phyloP scores from a whole-genome alignment of 306 rosid genomes.

The Prunus armeniaca region DNA sequence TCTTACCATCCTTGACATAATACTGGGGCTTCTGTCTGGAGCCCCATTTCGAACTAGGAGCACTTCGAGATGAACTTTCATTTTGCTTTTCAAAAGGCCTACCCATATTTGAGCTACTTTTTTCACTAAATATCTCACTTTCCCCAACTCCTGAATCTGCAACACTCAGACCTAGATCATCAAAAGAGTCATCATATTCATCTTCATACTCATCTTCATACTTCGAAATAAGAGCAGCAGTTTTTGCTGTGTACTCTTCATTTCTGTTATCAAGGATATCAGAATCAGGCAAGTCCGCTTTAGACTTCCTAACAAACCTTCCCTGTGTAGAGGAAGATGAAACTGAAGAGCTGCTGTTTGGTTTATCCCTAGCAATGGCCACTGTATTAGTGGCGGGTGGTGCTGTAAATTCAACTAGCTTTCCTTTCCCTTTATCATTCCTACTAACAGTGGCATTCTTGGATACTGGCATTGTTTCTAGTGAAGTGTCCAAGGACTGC shows the following conservation, averaged over 20 bases:
- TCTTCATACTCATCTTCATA: constrained; percentile 76
- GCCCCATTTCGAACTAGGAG: constrained; percentile 77
- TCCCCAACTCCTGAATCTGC: constrained; percentile 77
- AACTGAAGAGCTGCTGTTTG: constrained; percentile 35
- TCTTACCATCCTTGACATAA: constrained; percentile 96
- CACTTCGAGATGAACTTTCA: constrained; percentile 42
- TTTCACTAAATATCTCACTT: constrained; percentile 42
- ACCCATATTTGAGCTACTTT: constrained; percentile 32
- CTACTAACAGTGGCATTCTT: constrained; percentile 32
- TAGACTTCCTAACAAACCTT: constrained; percentile 76
- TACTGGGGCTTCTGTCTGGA: constrained; percentile 82
- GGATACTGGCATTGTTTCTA: constrained; percentile 56
- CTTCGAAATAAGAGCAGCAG: constrained; percentile 56
- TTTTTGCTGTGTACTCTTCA: constrained; percentile 38
- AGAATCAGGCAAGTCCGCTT: constrained; percentile 40
- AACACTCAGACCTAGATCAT: constrained; percentile 90
- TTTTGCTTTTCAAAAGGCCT: constrained; percentile 41
- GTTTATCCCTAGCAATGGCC: constrained; percentile 39
- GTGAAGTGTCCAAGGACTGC: constrained; percentile 60
- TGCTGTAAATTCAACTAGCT: constrained; percentile 48
- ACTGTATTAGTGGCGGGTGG: constrained; percentile 26
- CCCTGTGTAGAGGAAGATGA: constrained; percentile 59
- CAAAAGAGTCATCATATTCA: constrained; percentile 94
- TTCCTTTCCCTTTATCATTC: constrained; percentile 91
- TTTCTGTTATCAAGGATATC: constrained; percentile 52